These are phyloP conservation scores for Cladophialophora carrionii DNA, from an alignment of 2,329 filamentous ascomycete species.

Conservation along the genomic window DNA sequence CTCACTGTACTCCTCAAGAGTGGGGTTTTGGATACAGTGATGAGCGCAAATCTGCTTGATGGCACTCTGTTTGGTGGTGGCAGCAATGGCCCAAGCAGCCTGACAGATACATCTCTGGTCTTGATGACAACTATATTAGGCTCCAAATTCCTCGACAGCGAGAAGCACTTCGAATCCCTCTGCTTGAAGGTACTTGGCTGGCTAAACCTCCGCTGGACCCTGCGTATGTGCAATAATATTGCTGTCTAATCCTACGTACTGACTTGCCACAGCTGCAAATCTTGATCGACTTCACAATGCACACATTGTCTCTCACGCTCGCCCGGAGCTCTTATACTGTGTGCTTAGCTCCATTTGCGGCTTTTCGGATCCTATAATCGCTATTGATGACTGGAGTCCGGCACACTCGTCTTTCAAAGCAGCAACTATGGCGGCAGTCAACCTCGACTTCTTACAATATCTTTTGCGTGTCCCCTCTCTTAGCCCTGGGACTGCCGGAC, in stretches of 20 bases:
- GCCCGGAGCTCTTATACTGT: conserved; percentile 69
- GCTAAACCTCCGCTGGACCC: conserved; percentile 80
- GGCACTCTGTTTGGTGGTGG: conserved; percentile 57
- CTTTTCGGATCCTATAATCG: conserved; percentile 36
- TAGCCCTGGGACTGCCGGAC: neutral
- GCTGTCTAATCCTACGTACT: conserved; percentile 5
- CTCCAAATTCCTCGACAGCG: conserved; percentile 62
- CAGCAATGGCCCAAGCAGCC: conserved; percentile 73
- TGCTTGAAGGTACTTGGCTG: conserved; percentile 76
- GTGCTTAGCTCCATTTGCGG: conserved; percentile 70
- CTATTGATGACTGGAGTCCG: conserved; percentile 26
- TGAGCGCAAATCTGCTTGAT: conserved; percentile 22
- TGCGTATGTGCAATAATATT: conserved; percentile 59
- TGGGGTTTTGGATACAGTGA: conserved; percentile 14
- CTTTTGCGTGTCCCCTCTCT: conserved; percentile 13
- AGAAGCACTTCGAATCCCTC: conserved; percentile 69
- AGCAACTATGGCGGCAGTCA: conserved; percentile 13
- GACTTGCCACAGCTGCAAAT: conserved; percentile 50
- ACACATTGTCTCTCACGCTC: conserved; percentile 65
- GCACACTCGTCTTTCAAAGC: conserved; percentile 23
- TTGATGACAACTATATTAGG: conserved; percentile 73
- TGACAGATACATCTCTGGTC: conserved; percentile 77
- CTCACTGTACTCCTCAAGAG: conserved; percentile 26
- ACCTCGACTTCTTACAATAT: conserved; percentile 24
- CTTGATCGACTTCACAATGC: conserved; percentile 69